These are phyloP conservation scores for Pseudopediastrum boryanum DNA, from an alignment of 139 green algal genomes.

Conservation along the genomic window DNA sequence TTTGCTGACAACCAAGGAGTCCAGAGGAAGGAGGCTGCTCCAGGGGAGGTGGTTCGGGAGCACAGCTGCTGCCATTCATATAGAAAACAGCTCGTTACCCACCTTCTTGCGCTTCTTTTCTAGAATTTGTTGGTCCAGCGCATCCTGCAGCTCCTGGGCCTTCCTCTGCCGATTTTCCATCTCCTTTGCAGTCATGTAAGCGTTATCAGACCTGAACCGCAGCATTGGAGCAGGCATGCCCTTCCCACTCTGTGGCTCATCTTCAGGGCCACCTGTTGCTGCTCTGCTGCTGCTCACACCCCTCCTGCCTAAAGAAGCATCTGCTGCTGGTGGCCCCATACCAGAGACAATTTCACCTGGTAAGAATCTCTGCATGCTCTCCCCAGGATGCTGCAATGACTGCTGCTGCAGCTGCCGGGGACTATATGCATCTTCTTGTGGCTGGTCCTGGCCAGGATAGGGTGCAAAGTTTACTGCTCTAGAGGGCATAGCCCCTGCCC, in stretches of 20 bases:
- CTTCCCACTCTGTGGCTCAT: not conserved
- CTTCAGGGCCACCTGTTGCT: not conserved
- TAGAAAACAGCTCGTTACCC: not conserved
- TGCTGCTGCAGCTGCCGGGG: not conserved
- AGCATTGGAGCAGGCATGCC: not conserved
- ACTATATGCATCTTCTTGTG: not conserved
- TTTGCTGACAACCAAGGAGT: too few relatives aligned
- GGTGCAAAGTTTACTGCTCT: too few relatives aligned
- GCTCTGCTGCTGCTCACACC: not conserved
- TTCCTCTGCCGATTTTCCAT: constrained; percentile 19
- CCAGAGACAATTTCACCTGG: too few relatives aligned
- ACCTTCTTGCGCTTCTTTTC: constrained; percentile 40
- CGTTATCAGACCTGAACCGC: constrained; percentile 30
- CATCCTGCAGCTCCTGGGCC: constrained; percentile 28
- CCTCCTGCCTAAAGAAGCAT: not conserved
- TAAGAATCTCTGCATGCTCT: not conserved
- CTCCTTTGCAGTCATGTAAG: constrained; percentile 43
- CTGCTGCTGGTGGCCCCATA: not conserved
- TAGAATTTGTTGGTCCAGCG: constrained; percentile 34
- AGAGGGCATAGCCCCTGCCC: too few relatives aligned
- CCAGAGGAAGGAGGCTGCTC: too few relatives aligned
- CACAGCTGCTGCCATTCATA: too few relatives aligned
- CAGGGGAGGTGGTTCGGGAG: too few relatives aligned
- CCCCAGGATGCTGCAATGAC: not conserved
- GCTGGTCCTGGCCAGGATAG: not conserved